Conservation (phyloP, 1,284 basidiomycete species). For the Sanghuangporus weigelae region DNA sequence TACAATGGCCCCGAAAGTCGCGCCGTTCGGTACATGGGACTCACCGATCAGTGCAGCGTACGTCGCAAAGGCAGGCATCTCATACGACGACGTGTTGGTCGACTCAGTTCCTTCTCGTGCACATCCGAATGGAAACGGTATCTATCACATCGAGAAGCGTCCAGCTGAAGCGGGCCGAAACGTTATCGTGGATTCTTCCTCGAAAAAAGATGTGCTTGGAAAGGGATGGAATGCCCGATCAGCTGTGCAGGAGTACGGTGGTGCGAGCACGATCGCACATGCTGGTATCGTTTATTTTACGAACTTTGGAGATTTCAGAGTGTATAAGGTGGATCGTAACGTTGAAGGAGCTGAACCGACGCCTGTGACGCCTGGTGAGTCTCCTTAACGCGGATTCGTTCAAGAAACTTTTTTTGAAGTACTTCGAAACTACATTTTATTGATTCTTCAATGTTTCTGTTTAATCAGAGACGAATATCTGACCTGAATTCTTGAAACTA, state of each 20-base stretch:
- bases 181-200: conserved; percentile 48
- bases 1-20: conserved; percentile 20
- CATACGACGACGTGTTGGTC: conserved; percentile 45
- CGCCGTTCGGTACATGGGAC: conserved; percentile 34
- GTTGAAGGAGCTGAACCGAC: conserved; percentile 34
- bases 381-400: not conserved
- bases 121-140: conserved; percentile 23
- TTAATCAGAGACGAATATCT: not conserved
- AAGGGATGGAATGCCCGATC: conserved; percentile 51
- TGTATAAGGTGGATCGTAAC: conserved; percentile 35
- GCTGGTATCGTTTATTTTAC: conserved; percentile 52
- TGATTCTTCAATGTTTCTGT: not conserved
- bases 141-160: conserved; percentile 60
- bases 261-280: conserved; percentile 46
- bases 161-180: conserved; percentile 56
- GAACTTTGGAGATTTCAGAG: conserved; percentile 42
- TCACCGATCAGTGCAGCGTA: conserved; percentile 32
- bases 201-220: conserved; percentile 44
- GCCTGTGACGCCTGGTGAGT: conserved; percentile 55
- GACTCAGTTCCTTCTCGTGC: conserved; percentile 38
- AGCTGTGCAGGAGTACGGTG: conserved; percentile 55
- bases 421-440: not conserved
- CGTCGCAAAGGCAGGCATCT: conserved; percentile 33
- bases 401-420: not conserved
- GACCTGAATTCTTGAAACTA: not conserved